Base-by-base conservation (phyloP, 192 early-diverging fungal species). In the Jimgerdemannia lactiflua region DNA sequence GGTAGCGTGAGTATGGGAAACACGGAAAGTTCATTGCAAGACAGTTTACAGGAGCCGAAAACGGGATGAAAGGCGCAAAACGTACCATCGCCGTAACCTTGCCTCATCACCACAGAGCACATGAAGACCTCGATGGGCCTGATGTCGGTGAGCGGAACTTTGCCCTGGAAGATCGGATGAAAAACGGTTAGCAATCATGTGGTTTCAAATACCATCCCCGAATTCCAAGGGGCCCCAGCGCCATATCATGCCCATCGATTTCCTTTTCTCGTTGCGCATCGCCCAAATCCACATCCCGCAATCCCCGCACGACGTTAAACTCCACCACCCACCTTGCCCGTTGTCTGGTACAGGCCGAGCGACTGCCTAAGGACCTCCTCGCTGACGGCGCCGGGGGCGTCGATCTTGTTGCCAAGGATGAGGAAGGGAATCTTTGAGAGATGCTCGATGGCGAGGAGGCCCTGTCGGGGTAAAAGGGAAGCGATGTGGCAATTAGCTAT, bases 371-470 rank as follows among this genome's bases (percentile, higher is more conserved):
- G 90, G 77, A 91, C 91, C 70, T 98, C 96, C 84, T 99, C 98
- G 19, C 93, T 94, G 69, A 97, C 94, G 41, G 98, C 98, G 77
- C 93, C 93, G 71, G 87, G 89, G 39, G 94, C 92, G 79, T 99
- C 98, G 80, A 99, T 98, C 91, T 99, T 99, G 91, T 99, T 99
- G 78, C 98, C 98, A 66, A 99, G 91, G 71, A 99, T 88, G 77
- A 99, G 84, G 88, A 99, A 98, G 14, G 98, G 98, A 40, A 95
- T 93, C 72, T 82, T 92, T 77, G 91, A 89, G 74, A 99, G 91
- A 81, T 97, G 91, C 85, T 99, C 96, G 78, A 99, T 97, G 63
- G 90, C 91, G 67, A 99, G 88, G 70, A 99, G 89, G 69, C 91
- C 92, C 93, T 94, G 77, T 69, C 29, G 29, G 29, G 1, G 29